Evolutionary conservation across 495 filamentous ascomycete species (phyloP), one percentile per base, ranked within the genome.

Genomic region (Aspergillus steynii): DNA sequence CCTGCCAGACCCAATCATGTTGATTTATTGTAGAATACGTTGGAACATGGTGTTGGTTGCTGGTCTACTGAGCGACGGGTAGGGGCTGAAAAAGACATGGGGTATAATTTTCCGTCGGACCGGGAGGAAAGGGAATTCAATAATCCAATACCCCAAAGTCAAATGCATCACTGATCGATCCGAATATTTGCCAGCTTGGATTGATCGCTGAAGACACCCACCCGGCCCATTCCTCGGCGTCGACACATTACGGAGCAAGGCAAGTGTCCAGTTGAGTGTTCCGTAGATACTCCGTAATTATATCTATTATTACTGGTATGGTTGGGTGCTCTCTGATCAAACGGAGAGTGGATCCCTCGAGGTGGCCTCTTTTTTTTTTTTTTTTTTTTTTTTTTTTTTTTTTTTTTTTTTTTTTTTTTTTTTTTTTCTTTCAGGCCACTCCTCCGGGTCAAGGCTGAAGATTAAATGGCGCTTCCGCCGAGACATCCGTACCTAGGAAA

Each of bases 401-500:
- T 37, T 42, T 54, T 29, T 32, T 20, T 3, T 29, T 25, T 51
- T 47, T 53, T 47, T 14, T n/a, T 8, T 53, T 45, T 50, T 50
- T 50, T 45, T 46, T 51, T 47, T 45, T 48, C 20, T 27, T 60
- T 29, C 46, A 14, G 28, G 27, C 37, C 37, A 42, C 14, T 42
- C 1, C 37, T 42, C 53, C 28, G 29, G 47, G 31, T 61, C 53
- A 52, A 54, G 51, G 51, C 29, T 54, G 57, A 53, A 45, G 25
- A 48, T 48, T 48, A 14, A 42, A 28, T 53, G 50, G 34, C 48
- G 31, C 42, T 49, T 50, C 34, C 46, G 32, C 62, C 62, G 58
- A 58, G 20, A 25, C 31, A 58, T 59, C 61, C 56, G 61, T 55
- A 53, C 34, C 26, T 42, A 12, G 32, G 57, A 50, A n/a, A 46